These are phyloP conservation scores for Gnomoniopsis smithogilvyi DNA, from an alignment of 2,329 filamentous ascomycete species.

Conservation along the genomic window DNA sequence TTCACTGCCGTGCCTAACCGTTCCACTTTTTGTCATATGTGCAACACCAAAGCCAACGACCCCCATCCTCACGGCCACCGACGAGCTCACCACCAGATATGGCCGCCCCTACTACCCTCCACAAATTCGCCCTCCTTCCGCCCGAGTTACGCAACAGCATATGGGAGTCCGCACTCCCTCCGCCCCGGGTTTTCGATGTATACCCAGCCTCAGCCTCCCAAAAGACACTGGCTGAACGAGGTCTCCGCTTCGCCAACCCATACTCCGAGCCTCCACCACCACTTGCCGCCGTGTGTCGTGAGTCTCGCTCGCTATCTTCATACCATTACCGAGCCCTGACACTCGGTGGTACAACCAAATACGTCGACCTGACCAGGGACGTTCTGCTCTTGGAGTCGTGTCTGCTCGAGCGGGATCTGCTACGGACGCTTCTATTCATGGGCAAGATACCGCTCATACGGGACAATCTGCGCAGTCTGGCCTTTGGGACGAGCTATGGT, in stretches of 20 bases:
- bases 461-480: conserved; percentile 37
- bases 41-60: neutral
- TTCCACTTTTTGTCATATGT: neutral
- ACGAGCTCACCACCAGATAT: neutral
- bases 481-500: conserved; percentile 45
- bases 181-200: conserved; percentile 43
- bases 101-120: conserved; percentile 21
- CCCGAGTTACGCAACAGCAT: conserved; percentile 43
- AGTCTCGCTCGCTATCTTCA: conserved; percentile 40
- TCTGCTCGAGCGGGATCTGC: conserved; percentile 42
- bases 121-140: conserved; percentile 33
- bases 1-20: neutral
- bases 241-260: conserved; percentile 44
- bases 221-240: conserved; percentile 35
- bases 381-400: conserved; percentile 46
- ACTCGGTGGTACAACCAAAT: conserved; percentile 43
- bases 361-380: conserved; percentile 42
- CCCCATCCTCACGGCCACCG: neutral
- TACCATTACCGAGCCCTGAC: conserved; percentile 41
- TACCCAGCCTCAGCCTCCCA: conserved; percentile 41
- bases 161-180: conserved; percentile 43
- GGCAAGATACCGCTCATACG: conserved; percentile 42
- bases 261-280: conserved; percentile 42
- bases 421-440: conserved; percentile 43
- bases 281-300: conserved; percentile 40